Evolutionary conservation across 108 stramenopile genomes (phyloP).

Genomic region (Craspedostauros australis): DNA sequence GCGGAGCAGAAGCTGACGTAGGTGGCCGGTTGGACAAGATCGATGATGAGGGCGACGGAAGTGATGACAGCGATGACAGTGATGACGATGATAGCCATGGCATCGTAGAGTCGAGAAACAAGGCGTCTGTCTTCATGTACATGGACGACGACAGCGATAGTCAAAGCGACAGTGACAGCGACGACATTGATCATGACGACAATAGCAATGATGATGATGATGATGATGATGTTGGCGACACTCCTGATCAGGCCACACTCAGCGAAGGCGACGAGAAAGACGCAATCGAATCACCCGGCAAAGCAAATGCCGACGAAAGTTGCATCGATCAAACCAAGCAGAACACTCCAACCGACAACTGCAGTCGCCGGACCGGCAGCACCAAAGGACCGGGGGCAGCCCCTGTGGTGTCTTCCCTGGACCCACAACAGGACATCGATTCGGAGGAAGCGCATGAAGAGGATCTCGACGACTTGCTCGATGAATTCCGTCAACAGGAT

Average conservation of each 20-base stretch:
- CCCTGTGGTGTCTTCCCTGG: neutral
- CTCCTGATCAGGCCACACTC: neutral
- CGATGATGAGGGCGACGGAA: neutral
- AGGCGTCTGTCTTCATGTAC: no score
- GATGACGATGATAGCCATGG: no score
- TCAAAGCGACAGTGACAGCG: neutral
- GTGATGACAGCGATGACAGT: slow-evolving; percentile 2
- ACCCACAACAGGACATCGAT: no score
- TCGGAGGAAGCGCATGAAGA: slow-evolving; percentile 21
- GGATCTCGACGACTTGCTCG: slow-evolving; percentile 43
- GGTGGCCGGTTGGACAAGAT: neutral
- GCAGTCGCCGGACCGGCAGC: neutral
- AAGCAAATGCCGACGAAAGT: neutral
- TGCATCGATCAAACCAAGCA: neutral
- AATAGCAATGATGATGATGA: slow-evolving; percentile 19
- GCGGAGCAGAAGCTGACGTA: neutral
- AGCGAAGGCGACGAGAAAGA: neutral
- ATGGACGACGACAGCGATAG: no score
- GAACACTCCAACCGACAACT: neutral
- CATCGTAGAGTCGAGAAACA: no score
- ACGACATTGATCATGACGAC: neutral
- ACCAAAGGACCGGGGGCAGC: neutral
- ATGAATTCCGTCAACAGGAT: slow-evolving; percentile 43
- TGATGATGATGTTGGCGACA: slow-evolving; percentile 30
- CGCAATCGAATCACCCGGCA: neutral